phyloP scores from a whole-genome alignment of 108 stramenopile species.

The Stephanodiscus triporus region DNA sequence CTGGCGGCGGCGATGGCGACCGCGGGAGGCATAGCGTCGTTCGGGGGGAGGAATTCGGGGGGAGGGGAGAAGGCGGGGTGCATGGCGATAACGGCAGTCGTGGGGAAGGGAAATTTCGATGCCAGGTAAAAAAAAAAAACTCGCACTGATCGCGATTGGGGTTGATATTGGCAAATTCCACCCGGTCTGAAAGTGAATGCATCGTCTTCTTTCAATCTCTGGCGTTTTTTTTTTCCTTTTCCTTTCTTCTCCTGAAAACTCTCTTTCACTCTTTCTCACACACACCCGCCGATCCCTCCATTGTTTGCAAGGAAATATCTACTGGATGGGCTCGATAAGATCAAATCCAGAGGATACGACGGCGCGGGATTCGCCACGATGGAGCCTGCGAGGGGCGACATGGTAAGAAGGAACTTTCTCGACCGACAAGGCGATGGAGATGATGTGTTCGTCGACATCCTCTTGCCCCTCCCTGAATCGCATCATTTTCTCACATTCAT shows the following conservation, averaged over 20 bases:
- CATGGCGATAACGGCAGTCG: conserved; percentile 55
- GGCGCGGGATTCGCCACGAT: conserved; percentile 84
- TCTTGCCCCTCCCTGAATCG: not conserved
- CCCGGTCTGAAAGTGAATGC: no score
- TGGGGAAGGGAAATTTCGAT: conserved; percentile 50
- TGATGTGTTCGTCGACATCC: no score
- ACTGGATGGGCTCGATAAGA: conserved; percentile 77
- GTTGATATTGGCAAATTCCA: no score
- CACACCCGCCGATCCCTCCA: no score
- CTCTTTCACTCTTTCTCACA: not conserved
- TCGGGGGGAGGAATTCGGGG: not conserved
- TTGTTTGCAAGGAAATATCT: conserved; percentile 64
- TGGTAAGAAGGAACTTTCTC: conserved; percentile 21
- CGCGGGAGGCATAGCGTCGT: not conserved
- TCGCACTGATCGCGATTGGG: no score
- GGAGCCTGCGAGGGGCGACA: conserved; percentile 20
- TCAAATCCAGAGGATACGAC: conserved; percentile 90
- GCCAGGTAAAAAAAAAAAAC: no score
- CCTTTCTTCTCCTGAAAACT: not conserved
- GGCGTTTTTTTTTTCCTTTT: not conserved
- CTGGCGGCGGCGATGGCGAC: not conserved
- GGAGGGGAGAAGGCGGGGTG: conserved; percentile 37
- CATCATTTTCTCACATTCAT: not conserved
- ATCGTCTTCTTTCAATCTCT: no score
- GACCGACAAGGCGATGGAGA: no score